Evolutionary conservation across 805 yeast genomes (phyloP), one percentile per base, ranked within the genome.

Genomic region (Saccharomycopsis fermentans): DNA sequence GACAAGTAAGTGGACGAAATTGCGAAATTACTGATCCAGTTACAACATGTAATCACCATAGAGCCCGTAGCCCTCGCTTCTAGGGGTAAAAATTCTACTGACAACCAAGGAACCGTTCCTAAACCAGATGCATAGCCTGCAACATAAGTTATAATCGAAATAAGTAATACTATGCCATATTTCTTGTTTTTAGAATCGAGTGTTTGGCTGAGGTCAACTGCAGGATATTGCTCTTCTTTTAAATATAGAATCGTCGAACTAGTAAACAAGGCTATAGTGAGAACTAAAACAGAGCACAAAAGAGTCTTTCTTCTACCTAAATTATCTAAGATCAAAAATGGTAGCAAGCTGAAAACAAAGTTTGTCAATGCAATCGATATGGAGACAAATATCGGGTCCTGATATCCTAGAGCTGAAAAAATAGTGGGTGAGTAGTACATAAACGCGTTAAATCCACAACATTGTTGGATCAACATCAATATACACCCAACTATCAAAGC

Each of bases 341-440:
- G 82, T 16, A 78, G 75, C 57, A 80, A 74, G 1, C 86, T 82
- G 53, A 82, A 81, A 3, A 71, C 62, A 63, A 81, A 81, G 66
- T 82, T 82, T 27, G 81, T 79, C 17, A 75, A 66, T 57, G 86
- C 84, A 53, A 82, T 75, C 24, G 77, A 66, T 29, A 81, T 78
- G 6, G 84, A 80, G 2, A 83, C 81, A 50, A 76, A 67, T 65
- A 82, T 73, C n/a, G 86, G 82, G 65, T 81, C 78, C 9, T 71
- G 65, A 63, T 78, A 70, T 3, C 83, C 81, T 21, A 80, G 74
- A 21, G 77, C 74, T 57, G 75, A 67, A 72, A 82, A 81, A 52
- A 82, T 76, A 14, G 83, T 74, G 9, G 85, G 79, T 5, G 83
- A 80, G 65, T 81, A 82, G 68, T 81, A 82, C 78, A 82, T 80